Base-by-base conservation (phyloP, 2,329 filamentous ascomycete species). In the Aaosphaeria arxii region DNA sequence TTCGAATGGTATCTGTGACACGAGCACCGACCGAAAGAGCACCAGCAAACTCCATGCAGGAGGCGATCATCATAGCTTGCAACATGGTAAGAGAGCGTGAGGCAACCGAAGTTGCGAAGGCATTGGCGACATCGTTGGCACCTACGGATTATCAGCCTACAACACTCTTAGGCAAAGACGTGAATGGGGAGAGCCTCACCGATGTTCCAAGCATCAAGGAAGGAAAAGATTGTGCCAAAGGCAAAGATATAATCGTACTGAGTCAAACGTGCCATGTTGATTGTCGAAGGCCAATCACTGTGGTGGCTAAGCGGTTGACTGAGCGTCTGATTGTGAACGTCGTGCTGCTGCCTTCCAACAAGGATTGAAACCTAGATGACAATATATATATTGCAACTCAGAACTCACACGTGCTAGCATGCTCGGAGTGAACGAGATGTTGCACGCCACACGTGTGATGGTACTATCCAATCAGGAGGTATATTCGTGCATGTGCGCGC, bases 151-250 rank as follows among this genome's bases (percentile, higher is more conserved):
- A 24, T 24, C 17, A 24, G 17, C 17, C 17, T 24, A 24, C 17
- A 42, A 28, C 3, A 40, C 7, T 40, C 9, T 40, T n/a, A 40
- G 39, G 24, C 39, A 40, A 11, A 9, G 9, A 40, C 17, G 39
- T 11, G 24, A 11, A 40, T 40, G 17, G 9, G 9, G 24, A 40
- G 55, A 50, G 32, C 53, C 57, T 28, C 51, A 74, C 80, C 82
- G 54, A 84, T 85, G 62, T 85, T 86, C 79, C 80, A 86, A 45
- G 82, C 82, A 64, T 86, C 83, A 38, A 86, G 78, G 62, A 83
- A 81, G 50, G 83, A 81, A 66, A 86, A 86, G 50, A 86, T 77
- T 46, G 80, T 82, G 69, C 80, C 82, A 46, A 86, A 77, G 57
- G 80, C 83, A 55, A 86, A 81, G 52, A 86, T 73, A 62, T 85